Conservation (phyloP, 1,284 basidiomycete species). For the Takashimella koratensis region DNA sequence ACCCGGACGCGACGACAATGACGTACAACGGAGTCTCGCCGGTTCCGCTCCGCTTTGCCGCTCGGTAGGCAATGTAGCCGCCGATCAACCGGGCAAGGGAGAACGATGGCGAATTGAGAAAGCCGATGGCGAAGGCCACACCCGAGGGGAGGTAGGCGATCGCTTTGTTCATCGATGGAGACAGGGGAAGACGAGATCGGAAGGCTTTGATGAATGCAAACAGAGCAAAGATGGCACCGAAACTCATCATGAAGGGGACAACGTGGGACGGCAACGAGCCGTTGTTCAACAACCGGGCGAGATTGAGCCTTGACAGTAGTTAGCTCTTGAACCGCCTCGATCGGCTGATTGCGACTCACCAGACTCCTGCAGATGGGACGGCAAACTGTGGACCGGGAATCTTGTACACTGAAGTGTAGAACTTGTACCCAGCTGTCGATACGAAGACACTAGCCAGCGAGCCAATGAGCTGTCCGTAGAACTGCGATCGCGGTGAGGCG, state of each 20-base stretch:
- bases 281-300: conserved; percentile 78
- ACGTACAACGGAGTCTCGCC: conserved; percentile 62
- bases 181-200: conserved; percentile 46
- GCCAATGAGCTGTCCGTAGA: conserved; percentile 83
- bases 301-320: conserved; percentile 66
- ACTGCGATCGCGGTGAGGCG: conserved; percentile 81
- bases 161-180: conserved; percentile 52
- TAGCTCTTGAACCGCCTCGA: not conserved
- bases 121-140: conserved; percentile 72
- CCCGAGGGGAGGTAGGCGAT: conserved; percentile 79
- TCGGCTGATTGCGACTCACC: conserved; percentile 35
- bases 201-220: conserved; percentile 67
- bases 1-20: conserved; percentile 88
- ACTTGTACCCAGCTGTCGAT: conserved; percentile 77
- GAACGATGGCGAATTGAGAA: conserved; percentile 93
- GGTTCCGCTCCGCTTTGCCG: conserved; percentile 49
- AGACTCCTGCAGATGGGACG: conserved; percentile 81
- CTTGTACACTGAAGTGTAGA: conserved; percentile 81
- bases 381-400: conserved; percentile 79
- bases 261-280: conserved; percentile 76
- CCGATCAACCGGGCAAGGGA: conserved; percentile 87
- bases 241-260: conserved; percentile 73
- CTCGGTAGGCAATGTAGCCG: conserved; percentile 72
- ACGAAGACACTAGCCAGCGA: conserved; percentile 82
- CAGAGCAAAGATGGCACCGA: conserved; percentile 65